These are phyloP conservation scores for Cutaneotrichosporon dermatis DNA, from an alignment of 1,284 basidiomycete genomes.

Conservation along the genomic window DNA sequence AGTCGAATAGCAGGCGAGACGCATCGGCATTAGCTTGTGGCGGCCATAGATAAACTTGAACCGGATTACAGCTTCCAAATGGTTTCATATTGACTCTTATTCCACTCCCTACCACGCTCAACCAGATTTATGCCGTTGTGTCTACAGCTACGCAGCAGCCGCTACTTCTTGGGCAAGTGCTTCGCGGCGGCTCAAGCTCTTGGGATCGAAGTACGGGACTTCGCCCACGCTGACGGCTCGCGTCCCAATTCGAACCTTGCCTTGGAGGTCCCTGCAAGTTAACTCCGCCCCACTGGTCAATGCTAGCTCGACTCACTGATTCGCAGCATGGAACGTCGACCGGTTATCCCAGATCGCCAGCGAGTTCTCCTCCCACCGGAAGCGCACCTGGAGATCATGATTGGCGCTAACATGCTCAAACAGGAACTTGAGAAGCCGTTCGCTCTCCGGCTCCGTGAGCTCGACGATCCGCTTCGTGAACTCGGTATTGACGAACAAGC, in stretches of 20 bases:
- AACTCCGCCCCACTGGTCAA: no score
- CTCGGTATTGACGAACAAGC: conserved; percentile 61
- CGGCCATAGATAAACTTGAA: no score
- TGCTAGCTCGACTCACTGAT: neutral
- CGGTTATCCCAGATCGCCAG: conserved; percentile 49
- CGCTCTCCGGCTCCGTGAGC: conserved; percentile 57
- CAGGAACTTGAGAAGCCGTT: conserved; percentile 35
- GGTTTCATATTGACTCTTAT: no score
- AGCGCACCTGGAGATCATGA: conserved; percentile 62
- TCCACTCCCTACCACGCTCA: no score
- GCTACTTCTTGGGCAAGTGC: conserved; percentile 2
- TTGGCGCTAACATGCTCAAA: conserved; percentile 53
- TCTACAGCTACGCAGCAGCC: no score
- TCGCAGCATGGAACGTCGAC: conserved; percentile 30
- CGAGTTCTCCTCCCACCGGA: conserved; percentile 49
- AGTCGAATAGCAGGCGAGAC: no score
- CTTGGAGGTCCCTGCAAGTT: conserved; percentile 50
- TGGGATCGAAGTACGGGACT: conserved; percentile 55
- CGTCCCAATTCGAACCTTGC: conserved; percentile 54
- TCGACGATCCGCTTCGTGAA: conserved; percentile 64
- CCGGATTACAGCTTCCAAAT: no score
- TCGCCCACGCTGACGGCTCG: conserved; percentile 63
- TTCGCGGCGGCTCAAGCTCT: conserved; percentile 22
- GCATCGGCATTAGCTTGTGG: no score
- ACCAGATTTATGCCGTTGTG: no score